Percentiles rank a stretch among this genome's conserved stretches.
Conservation (phyloP, 176 grass and related monocot species). For the Phragmites australis region DNA sequence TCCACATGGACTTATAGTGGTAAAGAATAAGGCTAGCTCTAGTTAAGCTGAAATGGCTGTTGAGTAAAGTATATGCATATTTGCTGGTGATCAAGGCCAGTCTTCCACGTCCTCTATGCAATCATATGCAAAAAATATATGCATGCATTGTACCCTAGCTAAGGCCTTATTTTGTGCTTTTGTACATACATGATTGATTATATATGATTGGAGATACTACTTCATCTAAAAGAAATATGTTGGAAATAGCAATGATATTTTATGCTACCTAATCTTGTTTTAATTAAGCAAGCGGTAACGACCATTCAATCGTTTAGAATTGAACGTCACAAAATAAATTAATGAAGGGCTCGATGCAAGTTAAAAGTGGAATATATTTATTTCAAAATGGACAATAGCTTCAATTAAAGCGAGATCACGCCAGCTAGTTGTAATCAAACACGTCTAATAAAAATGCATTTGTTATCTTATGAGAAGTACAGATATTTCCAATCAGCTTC, state of each 20-base stretch:
- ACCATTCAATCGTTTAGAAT: no score
- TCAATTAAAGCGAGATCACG: background rate
- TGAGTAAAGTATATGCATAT: background rate
- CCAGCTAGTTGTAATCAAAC: background rate
- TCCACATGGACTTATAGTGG: background rate
- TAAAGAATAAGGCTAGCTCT: background rate
- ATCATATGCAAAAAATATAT: no score
- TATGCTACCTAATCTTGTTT: background rate
- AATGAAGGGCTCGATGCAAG: no score
- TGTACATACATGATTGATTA: background rate
- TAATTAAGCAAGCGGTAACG: no score
- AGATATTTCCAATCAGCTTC: background rate
- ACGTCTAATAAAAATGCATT: background rate
- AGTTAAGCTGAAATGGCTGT: background rate
- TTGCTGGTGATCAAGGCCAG: background rate
- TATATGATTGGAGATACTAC: no score
- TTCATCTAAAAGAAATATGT: no score
- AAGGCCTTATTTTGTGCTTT: background rate
- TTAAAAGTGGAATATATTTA: no score
- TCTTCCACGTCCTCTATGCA: no score
- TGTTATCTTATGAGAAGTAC: background rate
- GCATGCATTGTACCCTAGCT: background rate
- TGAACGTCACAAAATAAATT: no score
- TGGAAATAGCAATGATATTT: background rate
- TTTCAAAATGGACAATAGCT: background rate